Percentiles rank a stretch among this genome's conserved stretches.
phyloP scores from a whole-genome alignment of 495 filamentous ascomycete genomes.

The Daldinia bambusicola region DNA sequence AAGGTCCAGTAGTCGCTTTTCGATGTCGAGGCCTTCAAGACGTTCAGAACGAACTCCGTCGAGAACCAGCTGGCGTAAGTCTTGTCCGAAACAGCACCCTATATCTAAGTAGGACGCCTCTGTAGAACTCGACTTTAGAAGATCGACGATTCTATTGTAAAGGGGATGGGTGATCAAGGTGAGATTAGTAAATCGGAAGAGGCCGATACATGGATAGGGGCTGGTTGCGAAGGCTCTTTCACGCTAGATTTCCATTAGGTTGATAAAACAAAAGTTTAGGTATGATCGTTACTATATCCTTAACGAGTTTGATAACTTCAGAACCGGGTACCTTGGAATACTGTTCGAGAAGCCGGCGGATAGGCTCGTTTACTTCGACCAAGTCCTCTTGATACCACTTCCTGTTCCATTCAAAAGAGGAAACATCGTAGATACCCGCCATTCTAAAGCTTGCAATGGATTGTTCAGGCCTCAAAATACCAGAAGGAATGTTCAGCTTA shows the following conservation, averaged over 20 bases:
- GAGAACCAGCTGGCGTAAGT: slow-evolving; percentile 55
- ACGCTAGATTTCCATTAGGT: slow-evolving; percentile 39
- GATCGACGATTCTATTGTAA: slow-evolving; percentile 36
- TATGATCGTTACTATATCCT: slow-evolving; percentile 36
- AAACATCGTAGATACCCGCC: slow-evolving; percentile 20
- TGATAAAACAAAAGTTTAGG: neutral
- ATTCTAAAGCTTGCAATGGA: slow-evolving; percentile 8
- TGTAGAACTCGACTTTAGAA: slow-evolving; percentile 15
- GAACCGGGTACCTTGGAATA: slow-evolving; percentile 43
- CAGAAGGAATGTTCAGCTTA: too few relatives aligned
- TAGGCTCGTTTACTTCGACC: slow-evolving; percentile 37
- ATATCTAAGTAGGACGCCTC: slow-evolving; percentile 54
- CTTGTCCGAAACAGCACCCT: slow-evolving; percentile 60
- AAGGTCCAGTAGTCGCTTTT: slow-evolving; percentile 60
- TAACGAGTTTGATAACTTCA: slow-evolving; percentile 43
- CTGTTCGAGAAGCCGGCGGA: slow-evolving; percentile 40
- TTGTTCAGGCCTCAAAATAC: too few relatives aligned
- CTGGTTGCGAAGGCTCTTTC: slow-evolving; percentile 48
- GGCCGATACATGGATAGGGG: slow-evolving; percentile 55
- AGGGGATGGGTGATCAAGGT: slow-evolving; percentile 29
- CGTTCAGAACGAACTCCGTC: slow-evolving; percentile 55
- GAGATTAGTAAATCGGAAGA: slow-evolving; percentile 49
- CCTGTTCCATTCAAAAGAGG: slow-evolving; percentile 12
- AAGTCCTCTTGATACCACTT: slow-evolving; percentile 35
- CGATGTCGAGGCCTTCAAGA: slow-evolving; percentile 59